phyloP scores from a whole-genome alignment of 441 rosid species.

The Syzygium syzygioides region DNA sequence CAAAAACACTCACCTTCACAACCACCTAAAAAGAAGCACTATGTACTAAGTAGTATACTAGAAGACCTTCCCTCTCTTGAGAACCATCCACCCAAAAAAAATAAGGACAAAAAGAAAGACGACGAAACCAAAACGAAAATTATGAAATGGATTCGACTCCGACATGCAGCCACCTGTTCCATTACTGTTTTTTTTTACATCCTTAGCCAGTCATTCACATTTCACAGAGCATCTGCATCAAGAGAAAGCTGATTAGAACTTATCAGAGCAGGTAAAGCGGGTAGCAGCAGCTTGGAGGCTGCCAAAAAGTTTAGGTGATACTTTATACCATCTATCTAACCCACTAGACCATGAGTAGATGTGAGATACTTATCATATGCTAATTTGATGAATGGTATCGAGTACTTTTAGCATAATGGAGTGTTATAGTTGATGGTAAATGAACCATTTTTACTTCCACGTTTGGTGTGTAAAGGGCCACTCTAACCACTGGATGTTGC shows the following conservation, averaged over 20 bases:
- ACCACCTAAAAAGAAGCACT: constrained; percentile 5
- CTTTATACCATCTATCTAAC: not conserved
- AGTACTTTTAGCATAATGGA: not conserved
- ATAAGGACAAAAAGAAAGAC: not conserved
- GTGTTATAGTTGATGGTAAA: not conserved
- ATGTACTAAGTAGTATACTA: constrained; percentile 9
- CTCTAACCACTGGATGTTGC: not conserved
- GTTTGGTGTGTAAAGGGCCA: not conserved
- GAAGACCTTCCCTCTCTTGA: not conserved
- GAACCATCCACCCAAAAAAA: constrained; percentile 10
- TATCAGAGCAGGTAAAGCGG: not conserved
- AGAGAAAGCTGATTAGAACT: not conserved
- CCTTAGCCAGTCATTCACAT: not conserved
- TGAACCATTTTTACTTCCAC: not conserved
- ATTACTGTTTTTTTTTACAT: not conserved
- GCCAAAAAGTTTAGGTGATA: not conserved
- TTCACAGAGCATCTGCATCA: constrained; percentile 7
- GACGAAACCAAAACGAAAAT: not conserved
- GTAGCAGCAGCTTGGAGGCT: not conserved
- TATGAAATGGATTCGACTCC: not conserved
- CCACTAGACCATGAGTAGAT: not conserved
- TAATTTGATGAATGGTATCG: not conserved
- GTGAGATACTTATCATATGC: not conserved
- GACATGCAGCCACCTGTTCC: not conserved
- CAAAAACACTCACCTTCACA: not conserved